Evolutionary conservation across 495 filamentous ascomycete genomes (phyloP).

Genomic region (Sporormia fimetaria): DNA sequence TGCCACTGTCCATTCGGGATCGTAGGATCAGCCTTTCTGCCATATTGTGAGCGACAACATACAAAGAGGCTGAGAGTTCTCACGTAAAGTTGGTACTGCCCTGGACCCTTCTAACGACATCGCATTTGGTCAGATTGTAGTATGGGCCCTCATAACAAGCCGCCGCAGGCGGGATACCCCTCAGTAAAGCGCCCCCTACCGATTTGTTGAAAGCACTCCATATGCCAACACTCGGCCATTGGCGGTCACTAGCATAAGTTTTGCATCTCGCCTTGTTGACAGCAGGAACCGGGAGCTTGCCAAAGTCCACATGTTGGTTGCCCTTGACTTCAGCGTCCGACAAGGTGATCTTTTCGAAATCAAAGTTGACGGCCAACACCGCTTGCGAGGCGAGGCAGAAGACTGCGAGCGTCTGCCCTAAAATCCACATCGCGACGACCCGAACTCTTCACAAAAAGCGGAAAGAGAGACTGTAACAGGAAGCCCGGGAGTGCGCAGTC

Average conservation of each 20-base stretch:
- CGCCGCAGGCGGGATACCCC: conserved; percentile 13
- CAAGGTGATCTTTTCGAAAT: conserved; percentile 10
- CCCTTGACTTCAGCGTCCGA: conserved; percentile 8
- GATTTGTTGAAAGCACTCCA: conserved; percentile 16
- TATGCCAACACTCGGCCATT: conserved; percentile 11
- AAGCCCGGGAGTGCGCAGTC: too few species aligned
- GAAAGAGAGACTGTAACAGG: too few species aligned
- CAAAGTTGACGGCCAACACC: conserved; percentile 11
- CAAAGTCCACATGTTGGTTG: conserved; percentile 20
- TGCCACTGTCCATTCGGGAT: conserved; percentile 11
- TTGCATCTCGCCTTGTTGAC: conserved; percentile 10
- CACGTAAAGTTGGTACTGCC: conserved; percentile 1
- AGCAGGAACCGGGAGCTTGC: background rate
- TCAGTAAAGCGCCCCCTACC: conserved; percentile 13
- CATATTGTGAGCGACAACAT: background rate
- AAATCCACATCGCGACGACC: conserved; percentile 2
- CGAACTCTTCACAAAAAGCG: too few species aligned
- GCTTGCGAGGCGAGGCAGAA: background rate
- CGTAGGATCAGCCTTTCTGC: conserved; percentile 13
- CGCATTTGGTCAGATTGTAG: conserved; percentile 9
- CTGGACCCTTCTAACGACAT: background rate
- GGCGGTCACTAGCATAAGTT: conserved; percentile 13
- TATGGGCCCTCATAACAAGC: conserved; percentile 15
- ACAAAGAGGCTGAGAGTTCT: background rate
- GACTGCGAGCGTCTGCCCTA: background rate